phyloP scores from a whole-genome alignment of 495 filamentous ascomycete species.

The Penicillium lagena region DNA sequence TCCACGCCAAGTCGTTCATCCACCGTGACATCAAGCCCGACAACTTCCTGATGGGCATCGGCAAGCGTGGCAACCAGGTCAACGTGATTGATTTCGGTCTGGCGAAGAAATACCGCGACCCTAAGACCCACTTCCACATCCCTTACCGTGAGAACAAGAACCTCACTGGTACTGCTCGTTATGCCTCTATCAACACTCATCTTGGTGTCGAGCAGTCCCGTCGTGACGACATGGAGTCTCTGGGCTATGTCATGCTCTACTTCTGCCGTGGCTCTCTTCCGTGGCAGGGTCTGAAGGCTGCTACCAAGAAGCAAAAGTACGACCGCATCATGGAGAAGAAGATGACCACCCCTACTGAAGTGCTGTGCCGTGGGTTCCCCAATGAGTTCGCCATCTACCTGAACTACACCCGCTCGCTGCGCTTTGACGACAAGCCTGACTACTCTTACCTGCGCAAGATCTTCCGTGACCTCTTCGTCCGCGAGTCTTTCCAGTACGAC shows the following conservation, averaged over 20 bases:
- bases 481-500: constrained; percentile 99
- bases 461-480: constrained; percentile 98
- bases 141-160: constrained; percentile 99
- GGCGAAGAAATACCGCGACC: constrained; percentile 99
- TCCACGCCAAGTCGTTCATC: constrained; percentile 99
- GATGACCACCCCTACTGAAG: constrained; percentile 99
- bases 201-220: constrained; percentile 98
- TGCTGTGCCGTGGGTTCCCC: constrained; percentile 97
- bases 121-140: constrained; percentile 99
- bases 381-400: constrained; percentile 99
- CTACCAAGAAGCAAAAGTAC: constrained; percentile 99
- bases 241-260: constrained; percentile 99
- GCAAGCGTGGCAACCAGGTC: constrained; percentile 99
- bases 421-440: constrained; percentile 99
- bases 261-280: constrained; percentile 99
- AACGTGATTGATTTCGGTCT: constrained; percentile 99
- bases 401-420: constrained; percentile 97
- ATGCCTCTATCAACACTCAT: constrained; percentile 99
- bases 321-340: constrained; percentile 99
- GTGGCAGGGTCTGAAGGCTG: constrained; percentile 99
- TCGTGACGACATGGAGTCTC: constrained; percentile 99
- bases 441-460: constrained; percentile 99
- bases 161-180: constrained; percentile 96
- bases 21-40: constrained; percentile 99
- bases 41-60: constrained; percentile 99